phyloP scores from a whole-genome alignment of 192 early-diverging fungal species.

The Coemansia reversa region DNA sequence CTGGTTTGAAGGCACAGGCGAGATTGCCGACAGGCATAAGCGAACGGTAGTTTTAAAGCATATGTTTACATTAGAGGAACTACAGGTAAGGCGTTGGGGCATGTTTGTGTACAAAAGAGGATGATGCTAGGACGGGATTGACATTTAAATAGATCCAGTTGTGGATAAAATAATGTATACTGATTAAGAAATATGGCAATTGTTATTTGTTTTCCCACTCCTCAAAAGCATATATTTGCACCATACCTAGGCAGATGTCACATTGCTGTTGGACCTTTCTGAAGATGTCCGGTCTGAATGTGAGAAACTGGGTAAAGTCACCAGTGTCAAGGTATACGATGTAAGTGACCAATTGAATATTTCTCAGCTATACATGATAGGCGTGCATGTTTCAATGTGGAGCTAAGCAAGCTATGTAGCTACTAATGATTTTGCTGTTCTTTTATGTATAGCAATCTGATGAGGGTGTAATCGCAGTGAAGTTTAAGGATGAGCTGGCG shows the following conservation, averaged over 20 bases:
- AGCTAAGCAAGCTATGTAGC: background rate
- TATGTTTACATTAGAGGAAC: conserved; percentile 89
- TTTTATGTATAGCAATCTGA: conserved; percentile 57
- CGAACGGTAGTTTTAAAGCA: conserved; percentile 90
- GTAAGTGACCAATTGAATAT: conserved; percentile 53
- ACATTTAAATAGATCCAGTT: background rate
- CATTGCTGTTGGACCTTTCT: conserved; percentile 85
- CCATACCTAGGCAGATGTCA: conserved; percentile 68
- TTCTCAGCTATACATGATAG: background rate
- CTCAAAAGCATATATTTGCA: background rate
- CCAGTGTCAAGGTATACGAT: conserved; percentile 93
- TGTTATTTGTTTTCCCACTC: background rate
- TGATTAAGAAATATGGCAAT: background rate
- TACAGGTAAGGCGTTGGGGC: conserved; percentile 66
- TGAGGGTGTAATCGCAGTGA: conserved; percentile 85
- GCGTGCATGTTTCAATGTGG: background rate
- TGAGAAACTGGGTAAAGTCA: conserved; percentile 90
- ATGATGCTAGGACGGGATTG: background rate
- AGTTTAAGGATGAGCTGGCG: conserved; percentile 77
- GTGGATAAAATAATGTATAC: background rate
- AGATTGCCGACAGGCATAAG: conserved; percentile 70
- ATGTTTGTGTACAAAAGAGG: background rate
- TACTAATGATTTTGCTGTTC: background rate
- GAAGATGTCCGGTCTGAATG: conserved; percentile 93
- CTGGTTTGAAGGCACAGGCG: conserved; percentile 81